A percentile compares a stretch with the other conserved stretches of the same genome.
phyloP scores from a whole-genome alignment of 768 basidiomycete species.

The Xanthoconium stramineum region DNA sequence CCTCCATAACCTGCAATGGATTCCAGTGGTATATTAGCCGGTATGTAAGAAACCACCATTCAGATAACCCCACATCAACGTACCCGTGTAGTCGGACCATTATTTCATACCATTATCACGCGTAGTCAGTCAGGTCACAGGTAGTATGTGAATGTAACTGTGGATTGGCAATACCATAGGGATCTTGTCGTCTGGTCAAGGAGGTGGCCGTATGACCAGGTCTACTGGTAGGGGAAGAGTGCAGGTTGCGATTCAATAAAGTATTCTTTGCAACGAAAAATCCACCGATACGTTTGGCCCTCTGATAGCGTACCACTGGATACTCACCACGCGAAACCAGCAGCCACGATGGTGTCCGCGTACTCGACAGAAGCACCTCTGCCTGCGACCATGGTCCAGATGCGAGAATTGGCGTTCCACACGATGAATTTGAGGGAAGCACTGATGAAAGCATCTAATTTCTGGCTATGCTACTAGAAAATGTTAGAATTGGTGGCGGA shows the following conservation, averaged over 20 bases:
- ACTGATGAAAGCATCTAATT: constrained; percentile 94
- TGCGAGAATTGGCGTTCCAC: constrained; percentile 87
- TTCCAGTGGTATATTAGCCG: too few relatives aligned
- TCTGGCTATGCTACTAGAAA: constrained; percentile 73
- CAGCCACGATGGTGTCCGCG: constrained; percentile 79
- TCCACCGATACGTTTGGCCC: constrained; percentile 94
- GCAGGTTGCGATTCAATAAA: neutral
- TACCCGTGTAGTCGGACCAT: too few relatives aligned
- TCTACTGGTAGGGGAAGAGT: constrained; percentile 55
- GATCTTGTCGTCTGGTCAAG: constrained; percentile 87
- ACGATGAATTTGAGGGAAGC: constrained; percentile 98
- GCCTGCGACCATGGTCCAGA: constrained; percentile 99
- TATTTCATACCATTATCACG: too few relatives aligned
- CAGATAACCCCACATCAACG: too few relatives aligned
- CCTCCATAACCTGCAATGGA: too few relatives aligned
- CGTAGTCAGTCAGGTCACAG: too few relatives aligned
- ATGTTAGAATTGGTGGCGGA: neutral
- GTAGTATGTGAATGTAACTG: too few relatives aligned
- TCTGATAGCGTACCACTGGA: constrained; percentile 96
- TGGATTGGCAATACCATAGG: constrained; percentile 99
- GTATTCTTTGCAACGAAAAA: constrained; percentile 7
- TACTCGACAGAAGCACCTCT: constrained; percentile 79
- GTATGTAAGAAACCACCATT: too few relatives aligned
- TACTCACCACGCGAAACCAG: constrained; percentile 98
- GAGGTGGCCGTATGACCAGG: constrained; percentile 87